These are phyloP conservation scores for Dittrichia graveolens DNA, from an alignment of 129 eudicot species.

Conservation along the genomic window DNA sequence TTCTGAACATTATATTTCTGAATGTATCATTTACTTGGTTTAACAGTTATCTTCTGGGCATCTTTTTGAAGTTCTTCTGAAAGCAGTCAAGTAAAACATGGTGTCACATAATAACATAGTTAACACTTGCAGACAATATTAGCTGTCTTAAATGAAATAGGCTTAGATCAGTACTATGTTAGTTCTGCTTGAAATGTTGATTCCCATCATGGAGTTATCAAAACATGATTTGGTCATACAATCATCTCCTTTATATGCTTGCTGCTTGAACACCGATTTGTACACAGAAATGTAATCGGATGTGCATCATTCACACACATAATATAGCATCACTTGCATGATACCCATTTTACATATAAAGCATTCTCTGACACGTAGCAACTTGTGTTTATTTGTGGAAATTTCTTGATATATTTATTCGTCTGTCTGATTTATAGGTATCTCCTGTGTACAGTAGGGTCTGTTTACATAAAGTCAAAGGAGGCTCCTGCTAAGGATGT, in stretches of 20 bases:
- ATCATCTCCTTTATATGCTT: background rate
- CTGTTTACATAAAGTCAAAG: conserved; percentile 80
- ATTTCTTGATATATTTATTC: conserved; percentile 5
- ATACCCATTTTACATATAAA: conserved; percentile 13
- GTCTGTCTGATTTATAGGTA: conserved; percentile 46
- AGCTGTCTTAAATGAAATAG: too few relatives aligned
- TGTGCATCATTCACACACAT: background rate
- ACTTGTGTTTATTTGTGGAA: conserved; percentile 3
- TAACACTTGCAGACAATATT: background rate
- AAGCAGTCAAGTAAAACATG: background rate
- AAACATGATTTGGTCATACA: background rate
- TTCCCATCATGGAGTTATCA: too few relatives aligned
- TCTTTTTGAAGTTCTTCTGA: background rate
- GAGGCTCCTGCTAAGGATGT: conserved; percentile 88
- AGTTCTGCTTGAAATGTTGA: too few relatives aligned
- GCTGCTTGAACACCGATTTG: background rate
- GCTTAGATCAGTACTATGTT: too few relatives aligned
- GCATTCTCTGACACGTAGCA: conserved; percentile 20
- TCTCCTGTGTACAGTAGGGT: conserved; percentile 87
- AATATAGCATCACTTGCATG: conserved; percentile 11
- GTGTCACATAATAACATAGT: conserved; percentile 17
- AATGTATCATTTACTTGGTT: background rate
- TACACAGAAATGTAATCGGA: background rate
- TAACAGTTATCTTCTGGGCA: conserved; percentile 1
- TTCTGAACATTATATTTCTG: background rate